A percentile compares a stretch with the other conserved stretches of the same genome.
These are phyloP conservation scores for Trypanosoma rangeli DNA, from an alignment of 208 protist genomes.

Conservation along the genomic window DNA sequence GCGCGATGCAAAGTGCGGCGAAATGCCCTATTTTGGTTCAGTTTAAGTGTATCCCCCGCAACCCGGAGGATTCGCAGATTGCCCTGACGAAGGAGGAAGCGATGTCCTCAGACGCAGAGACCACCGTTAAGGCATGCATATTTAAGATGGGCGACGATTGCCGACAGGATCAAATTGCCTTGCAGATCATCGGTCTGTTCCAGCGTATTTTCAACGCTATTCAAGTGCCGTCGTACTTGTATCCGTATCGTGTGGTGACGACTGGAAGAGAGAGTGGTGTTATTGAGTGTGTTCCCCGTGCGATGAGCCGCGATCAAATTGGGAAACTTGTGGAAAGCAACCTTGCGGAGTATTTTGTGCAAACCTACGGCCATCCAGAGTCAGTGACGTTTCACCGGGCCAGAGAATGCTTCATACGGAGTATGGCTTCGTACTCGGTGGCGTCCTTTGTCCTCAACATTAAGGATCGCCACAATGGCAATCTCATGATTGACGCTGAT, in stretches of 20 bases:
- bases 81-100: not conserved
- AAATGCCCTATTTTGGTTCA: conserved; percentile 92
- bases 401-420: conserved; percentile 91
- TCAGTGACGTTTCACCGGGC: conserved; percentile 80
- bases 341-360: conserved; percentile 91
- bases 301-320: conserved; percentile 89
- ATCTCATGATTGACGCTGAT: conserved; percentile 92
- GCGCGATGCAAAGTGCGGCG: conserved; percentile 86
- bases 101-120: not conserved
- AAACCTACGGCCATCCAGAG: conserved; percentile 89
- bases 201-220: conserved; percentile 82
- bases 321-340: conserved; percentile 89
- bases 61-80: conserved; percentile 38
- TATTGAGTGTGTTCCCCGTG: conserved; percentile 91
- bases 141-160: conserved; percentile 97
- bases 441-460: conserved; percentile 95
- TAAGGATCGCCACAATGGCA: conserved; percentile 96
- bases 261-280: conserved; percentile 88
- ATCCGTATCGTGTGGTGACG: conserved; percentile 92
- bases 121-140: conserved; percentile 84
- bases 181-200: conserved; percentile 92
- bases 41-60: conserved; percentile 71
- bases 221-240: conserved; percentile 85
- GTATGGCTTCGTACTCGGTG: conserved; percentile 92
- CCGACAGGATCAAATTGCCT: conserved; percentile 92